Percentiles rank a stretch among this genome's conserved stretches.
Conservation (phyloP, 2,329 filamentous ascomycete genomes). For the Monilinia laxa region DNA sequence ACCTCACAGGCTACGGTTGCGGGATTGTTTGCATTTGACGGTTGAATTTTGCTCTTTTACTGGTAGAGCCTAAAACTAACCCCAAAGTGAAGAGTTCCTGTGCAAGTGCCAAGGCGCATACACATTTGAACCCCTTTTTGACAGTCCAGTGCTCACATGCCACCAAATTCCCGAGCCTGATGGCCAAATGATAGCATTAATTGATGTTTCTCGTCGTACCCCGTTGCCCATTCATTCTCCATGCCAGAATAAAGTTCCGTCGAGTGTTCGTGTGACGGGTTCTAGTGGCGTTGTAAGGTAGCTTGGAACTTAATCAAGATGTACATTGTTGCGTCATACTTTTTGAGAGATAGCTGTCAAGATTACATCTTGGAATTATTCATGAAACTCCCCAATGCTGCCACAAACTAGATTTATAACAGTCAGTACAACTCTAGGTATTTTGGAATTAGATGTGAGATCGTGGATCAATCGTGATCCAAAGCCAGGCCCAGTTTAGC, state of each 20-base stretch:
- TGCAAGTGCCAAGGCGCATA: conserved; percentile 3
- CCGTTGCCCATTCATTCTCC: background rate
- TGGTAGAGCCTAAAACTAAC: background rate
- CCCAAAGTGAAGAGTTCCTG: background rate
- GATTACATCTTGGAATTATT: background rate
- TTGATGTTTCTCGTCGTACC: background rate
- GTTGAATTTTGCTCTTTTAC: background rate
- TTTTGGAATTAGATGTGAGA: background rate
- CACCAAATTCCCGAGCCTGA: background rate
- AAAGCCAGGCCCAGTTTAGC: background rate
- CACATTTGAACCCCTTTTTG: background rate
- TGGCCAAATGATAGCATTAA: background rate
- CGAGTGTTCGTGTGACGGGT: background rate
- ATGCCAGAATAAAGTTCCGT: background rate
- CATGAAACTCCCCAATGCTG: background rate
- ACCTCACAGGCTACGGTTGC: background rate
- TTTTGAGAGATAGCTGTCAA: background rate
- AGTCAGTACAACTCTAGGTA: background rate
- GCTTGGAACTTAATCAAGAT: background rate
- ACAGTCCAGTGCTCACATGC: background rate
- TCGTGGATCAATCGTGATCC: background rate
- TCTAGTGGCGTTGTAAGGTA: too few relatives aligned
- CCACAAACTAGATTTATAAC: background rate
- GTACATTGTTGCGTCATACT: background rate
- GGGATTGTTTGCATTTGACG: background rate